phyloP scores from a whole-genome alignment of 2,329 filamentous ascomycete species.

The Nothophoma quercina region DNA sequence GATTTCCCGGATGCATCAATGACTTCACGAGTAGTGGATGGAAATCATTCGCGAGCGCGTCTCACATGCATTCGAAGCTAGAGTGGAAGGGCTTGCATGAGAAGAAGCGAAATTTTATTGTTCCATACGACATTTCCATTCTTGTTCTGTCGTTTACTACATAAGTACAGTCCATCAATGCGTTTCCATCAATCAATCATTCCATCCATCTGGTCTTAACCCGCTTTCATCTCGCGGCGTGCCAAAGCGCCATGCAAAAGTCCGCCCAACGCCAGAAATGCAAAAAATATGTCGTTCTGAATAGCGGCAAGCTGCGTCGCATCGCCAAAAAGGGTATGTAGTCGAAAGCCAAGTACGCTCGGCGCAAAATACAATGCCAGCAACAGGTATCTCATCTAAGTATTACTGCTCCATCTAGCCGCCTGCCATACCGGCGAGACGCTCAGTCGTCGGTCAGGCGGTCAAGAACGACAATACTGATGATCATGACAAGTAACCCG shows the following conservation, averaged over 20 bases:
- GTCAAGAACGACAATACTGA: constrained; percentile 84
- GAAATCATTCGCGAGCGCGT: neutral
- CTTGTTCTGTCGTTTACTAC: constrained; percentile 38
- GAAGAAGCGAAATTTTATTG: too few relatives aligned
- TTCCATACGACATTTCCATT: constrained; percentile 22
- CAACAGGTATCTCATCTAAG: constrained; percentile 21
- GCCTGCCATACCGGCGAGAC: neutral
- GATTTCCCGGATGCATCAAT: constrained; percentile 18
- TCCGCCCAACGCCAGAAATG: constrained; percentile 42
- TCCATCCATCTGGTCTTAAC: constrained; percentile 11
- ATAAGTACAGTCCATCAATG: constrained; percentile 36
- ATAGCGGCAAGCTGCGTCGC: constrained; percentile 36
- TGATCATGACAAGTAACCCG: constrained; percentile 92
- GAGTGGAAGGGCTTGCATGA: too few relatives aligned
- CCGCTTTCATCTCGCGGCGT: constrained; percentile 5
- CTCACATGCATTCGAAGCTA: neutral
- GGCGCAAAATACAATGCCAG: constrained; percentile 34
- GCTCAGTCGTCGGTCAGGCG: constrained; percentile 58
- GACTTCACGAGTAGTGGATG: constrained; percentile 10
- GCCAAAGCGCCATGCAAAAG: constrained; percentile 10
- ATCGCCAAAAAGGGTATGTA: constrained; percentile 44
- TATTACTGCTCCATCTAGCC: constrained; percentile 17
- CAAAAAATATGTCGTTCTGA: constrained; percentile 33
- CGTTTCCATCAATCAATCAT: constrained; percentile 24
- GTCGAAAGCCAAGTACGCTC: constrained; percentile 37